Percentiles rank a stretch among this genome's conserved stretches.
phyloP scores from a whole-genome alignment of 129 eudicot genomes.

The Ambrosia trifida region DNA sequence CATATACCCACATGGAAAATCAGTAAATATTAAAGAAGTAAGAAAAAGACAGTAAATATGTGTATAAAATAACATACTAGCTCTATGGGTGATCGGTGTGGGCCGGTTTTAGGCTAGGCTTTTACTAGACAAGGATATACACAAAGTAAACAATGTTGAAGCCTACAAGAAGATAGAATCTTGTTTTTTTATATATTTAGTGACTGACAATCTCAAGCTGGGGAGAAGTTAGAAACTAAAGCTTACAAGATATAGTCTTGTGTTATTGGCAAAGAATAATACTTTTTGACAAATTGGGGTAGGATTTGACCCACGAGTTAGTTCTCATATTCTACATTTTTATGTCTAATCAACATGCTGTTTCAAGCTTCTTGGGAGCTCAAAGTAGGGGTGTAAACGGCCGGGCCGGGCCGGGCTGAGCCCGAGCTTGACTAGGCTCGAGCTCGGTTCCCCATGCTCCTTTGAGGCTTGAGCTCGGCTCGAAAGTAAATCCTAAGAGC shows the following conservation, averaged over 20 bases:
- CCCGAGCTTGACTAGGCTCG: no score
- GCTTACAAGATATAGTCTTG: slow-evolving; percentile 21
- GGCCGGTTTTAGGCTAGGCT: no score
- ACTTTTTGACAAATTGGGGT: slow-evolving; percentile 12
- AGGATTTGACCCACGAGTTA: background rate
- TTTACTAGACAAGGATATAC: background rate
- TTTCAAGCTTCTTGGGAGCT: no score
- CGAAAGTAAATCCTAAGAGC: no score
- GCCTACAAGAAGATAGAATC: slow-evolving; percentile 26
- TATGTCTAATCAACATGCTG: background rate
- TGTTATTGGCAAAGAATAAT: slow-evolving; percentile 36
- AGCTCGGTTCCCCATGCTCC: no score
- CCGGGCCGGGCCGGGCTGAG: no score
- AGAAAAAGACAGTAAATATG: background rate
- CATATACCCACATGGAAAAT: slow-evolving; percentile 34
- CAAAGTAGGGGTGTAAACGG: no score
- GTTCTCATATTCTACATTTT: background rate
- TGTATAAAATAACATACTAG: background rate
- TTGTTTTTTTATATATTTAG: background rate
- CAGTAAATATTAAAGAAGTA: background rate
- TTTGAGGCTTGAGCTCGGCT: no score
- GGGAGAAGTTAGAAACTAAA: slow-evolving; percentile 21
- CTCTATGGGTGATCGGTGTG: no score
- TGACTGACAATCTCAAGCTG: slow-evolving; percentile 5
- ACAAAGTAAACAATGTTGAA: background rate